A percentile compares a stretch with the other conserved stretches of the same genome.
Conservation (phyloP, 2,329 filamentous ascomycete species). For the Diplocarpon rosae region DNA sequence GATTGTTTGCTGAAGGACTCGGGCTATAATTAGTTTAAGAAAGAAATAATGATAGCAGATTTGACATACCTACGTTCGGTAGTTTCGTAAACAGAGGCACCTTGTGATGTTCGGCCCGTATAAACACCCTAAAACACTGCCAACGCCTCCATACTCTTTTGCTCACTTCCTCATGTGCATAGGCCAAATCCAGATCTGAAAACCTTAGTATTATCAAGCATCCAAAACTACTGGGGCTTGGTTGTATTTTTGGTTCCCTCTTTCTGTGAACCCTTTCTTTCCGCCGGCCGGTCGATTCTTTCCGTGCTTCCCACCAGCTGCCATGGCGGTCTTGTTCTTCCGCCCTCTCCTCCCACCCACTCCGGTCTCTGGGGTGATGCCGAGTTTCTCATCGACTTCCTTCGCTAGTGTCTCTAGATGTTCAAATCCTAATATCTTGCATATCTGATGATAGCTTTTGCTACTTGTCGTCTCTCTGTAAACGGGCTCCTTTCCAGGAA, state of each 20-base stretch:
- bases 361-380: slow-evolving; percentile 17
- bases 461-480: slow-evolving; percentile 51
- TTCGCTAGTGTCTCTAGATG: slow-evolving; percentile 53
- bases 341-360: slow-evolving; percentile 14
- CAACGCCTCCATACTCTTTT: slow-evolving; percentile 11
- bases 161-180: not conserved
- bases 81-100: no score
- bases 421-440: slow-evolving; percentile 52
- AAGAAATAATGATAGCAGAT: no score
- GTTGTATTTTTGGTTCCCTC: slow-evolving; percentile 10
- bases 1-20: not conserved
- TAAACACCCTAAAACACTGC: not conserved
- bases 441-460: slow-evolving; percentile 62
- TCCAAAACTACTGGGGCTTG: not conserved
- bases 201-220: not conserved
- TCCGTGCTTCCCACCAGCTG: slow-evolving; percentile 37
- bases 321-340: slow-evolving; percentile 31
- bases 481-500: slow-evolving; percentile 63
- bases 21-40: not conserved
- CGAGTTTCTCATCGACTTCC: slow-evolving; percentile 43
- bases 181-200: not conserved
- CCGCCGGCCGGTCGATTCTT: slow-evolving; percentile 25
- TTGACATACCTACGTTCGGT: no score
- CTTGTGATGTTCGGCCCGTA: no score
- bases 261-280: slow-evolving; percentile 17